Conservation (phyloP, 1,139 yeast species). For the Taphrina betulina region DNA sequence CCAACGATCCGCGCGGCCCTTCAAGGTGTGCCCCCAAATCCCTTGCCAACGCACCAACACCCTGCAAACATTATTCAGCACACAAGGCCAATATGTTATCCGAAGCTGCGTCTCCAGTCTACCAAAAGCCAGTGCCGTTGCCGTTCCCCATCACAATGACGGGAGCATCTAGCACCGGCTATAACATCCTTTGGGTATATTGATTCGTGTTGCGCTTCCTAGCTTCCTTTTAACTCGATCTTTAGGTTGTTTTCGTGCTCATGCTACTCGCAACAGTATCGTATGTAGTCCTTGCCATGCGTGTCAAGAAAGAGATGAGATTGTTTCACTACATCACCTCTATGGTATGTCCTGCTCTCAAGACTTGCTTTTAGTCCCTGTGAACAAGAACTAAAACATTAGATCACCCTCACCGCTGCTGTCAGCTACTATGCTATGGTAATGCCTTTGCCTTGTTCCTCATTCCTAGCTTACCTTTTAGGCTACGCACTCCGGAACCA, state of each 20-base stretch:
- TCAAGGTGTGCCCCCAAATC: too few species aligned
- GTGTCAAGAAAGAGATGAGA: conserved; percentile 30
- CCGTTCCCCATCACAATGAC: conserved; percentile 21
- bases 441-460: neutral
- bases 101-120: neutral
- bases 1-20: too few species aligned
- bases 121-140: neutral
- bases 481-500: conserved; percentile 30
- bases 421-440: conserved; percentile 30
- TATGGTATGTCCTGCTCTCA: neutral
- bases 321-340: conserved; percentile 29
- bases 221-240: neutral
- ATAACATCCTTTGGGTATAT: conserved; percentile 19
- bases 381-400: neutral
- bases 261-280: conserved; percentile 24
- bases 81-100: too few species aligned
- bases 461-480: neutral
- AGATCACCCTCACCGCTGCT: conserved; percentile 31
- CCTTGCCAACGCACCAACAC: too few species aligned
- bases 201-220: too few species aligned
- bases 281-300: conserved; percentile 16
- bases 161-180: conserved; percentile 10
- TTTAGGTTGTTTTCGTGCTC: conserved; percentile 22
- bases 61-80: too few species aligned
- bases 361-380: neutral